phyloP scores from a whole-genome alignment of 2,329 filamentous ascomycete species.

The Trichoderma sp. region DNA sequence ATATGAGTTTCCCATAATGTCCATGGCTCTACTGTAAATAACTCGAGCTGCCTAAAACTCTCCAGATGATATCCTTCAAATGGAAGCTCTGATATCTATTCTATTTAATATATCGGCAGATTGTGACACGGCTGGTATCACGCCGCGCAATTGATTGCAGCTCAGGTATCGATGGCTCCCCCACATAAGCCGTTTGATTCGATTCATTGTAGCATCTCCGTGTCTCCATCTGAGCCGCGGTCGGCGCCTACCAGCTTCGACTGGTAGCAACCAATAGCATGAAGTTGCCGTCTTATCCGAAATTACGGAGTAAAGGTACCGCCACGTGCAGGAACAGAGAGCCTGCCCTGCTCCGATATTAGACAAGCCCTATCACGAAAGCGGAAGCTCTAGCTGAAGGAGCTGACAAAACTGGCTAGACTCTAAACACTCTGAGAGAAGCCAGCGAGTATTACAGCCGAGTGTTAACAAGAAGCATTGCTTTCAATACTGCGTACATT shows the following conservation, averaged over 20 bases:
- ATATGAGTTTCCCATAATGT: not conserved
- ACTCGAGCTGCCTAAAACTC: not conserved
- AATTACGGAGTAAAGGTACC: not conserved
- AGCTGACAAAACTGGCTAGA: constrained; percentile 16
- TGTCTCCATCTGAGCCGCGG: not conserved
- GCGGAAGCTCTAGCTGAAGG: not conserved
- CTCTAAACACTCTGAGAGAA: not conserved
- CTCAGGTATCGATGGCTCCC: not conserved
- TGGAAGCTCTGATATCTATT: not conserved
- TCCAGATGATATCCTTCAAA: too few relatives aligned
- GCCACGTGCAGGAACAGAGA: constrained; percentile 7
- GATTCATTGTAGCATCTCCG: not conserved
- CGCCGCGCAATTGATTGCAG: not conserved
- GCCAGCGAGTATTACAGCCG: not conserved
- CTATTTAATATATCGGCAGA: not conserved
- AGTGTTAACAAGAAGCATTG: not conserved
- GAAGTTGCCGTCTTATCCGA: constrained; percentile 9
- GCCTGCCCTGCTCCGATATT: not conserved
- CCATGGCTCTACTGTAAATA: not conserved
- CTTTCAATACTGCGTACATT: not conserved
- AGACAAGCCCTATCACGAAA: constrained; percentile 4
- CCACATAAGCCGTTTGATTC: not conserved
- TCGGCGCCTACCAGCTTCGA: not conserved
- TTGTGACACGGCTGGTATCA: not conserved
- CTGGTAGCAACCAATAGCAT: not conserved